phyloP scores from a whole-genome alignment of 2,329 filamentous ascomycete genomes.

The Fusarium temperatum region DNA sequence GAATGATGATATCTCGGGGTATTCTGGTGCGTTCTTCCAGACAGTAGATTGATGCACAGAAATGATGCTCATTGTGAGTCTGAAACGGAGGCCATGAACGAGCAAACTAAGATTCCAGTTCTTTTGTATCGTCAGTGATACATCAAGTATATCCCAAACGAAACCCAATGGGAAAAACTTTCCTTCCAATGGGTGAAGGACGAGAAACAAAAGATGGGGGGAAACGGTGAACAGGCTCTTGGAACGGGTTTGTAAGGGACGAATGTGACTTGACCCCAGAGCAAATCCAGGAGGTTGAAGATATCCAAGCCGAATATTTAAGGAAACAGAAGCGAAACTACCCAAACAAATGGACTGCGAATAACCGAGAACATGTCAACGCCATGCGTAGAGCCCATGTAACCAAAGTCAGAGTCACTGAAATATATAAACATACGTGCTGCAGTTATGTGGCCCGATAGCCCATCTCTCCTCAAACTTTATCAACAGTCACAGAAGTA shows the following conservation, averaged over 20 bases:
- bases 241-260: neutral
- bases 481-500: neutral
- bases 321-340: neutral
- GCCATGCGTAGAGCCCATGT: fast-evolving
- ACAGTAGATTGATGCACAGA: neutral
- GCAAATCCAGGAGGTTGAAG: neutral
- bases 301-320: neutral
- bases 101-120: fast-evolving
- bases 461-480: fast-evolving
- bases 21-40: neutral
- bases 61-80: neutral
- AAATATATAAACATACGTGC: fast-evolving
- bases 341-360: no score
- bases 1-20: no score
- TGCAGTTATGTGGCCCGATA: neutral
- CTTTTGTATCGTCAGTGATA: neutral
- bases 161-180: neutral
- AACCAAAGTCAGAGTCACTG: neutral
- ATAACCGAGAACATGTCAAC: neutral
- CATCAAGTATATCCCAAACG: neutral
- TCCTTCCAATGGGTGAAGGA: no score
- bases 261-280: neutral
- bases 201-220: neutral
- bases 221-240: neutral
- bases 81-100: no score